Evolutionary conservation across 1,284 basidiomycete species (phyloP).

Genomic region (Tylopilus orsonianus): DNA sequence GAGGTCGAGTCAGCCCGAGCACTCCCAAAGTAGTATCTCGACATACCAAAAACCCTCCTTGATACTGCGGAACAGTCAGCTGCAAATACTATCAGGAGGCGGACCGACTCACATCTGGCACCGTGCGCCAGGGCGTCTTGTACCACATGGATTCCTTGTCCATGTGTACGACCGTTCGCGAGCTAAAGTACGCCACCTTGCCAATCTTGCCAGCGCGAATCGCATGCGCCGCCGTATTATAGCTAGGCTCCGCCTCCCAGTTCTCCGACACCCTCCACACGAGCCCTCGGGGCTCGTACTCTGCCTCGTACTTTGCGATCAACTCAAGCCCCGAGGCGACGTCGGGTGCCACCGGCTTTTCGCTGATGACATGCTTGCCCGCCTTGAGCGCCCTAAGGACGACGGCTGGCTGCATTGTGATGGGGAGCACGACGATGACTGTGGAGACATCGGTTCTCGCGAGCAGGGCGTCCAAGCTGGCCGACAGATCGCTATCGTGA

Average conservation of each 20-base stretch:
- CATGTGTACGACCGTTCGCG: constrained; percentile 54
- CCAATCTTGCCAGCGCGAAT: constrained; percentile 63
- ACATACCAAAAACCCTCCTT: constrained; percentile 75
- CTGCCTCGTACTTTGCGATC: constrained; percentile 63
- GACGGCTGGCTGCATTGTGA: constrained; percentile 68
- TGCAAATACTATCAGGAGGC: not conserved
- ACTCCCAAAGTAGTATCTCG: not conserved
- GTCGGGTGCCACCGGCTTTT: constrained; percentile 82
- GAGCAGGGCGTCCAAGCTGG: constrained; percentile 65
- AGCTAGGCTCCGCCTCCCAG: constrained; percentile 69
- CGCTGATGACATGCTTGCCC: constrained; percentile 84
- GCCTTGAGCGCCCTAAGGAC: constrained; percentile 62
- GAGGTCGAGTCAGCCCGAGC: not conserved
- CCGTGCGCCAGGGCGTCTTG: constrained; percentile 78
- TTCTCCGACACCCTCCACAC: constrained; percentile 89
- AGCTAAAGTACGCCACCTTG: constrained; percentile 61
- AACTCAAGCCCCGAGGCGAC: constrained; percentile 62
- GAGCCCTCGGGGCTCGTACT: constrained; percentile 68
- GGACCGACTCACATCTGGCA: constrained; percentile 64
- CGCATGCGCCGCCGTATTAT: constrained; percentile 51
- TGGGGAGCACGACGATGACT: constrained; percentile 78
- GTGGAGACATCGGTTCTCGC: constrained; percentile 63
- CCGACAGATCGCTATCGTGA: constrained; percentile 47
- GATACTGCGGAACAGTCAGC: constrained; percentile 51
- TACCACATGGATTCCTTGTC: constrained; percentile 71